Percentiles rank a stretch among this genome's conserved stretches.
Conservation (phyloP, 75 land plant genomes). For the Pinus taeda region DNA sequence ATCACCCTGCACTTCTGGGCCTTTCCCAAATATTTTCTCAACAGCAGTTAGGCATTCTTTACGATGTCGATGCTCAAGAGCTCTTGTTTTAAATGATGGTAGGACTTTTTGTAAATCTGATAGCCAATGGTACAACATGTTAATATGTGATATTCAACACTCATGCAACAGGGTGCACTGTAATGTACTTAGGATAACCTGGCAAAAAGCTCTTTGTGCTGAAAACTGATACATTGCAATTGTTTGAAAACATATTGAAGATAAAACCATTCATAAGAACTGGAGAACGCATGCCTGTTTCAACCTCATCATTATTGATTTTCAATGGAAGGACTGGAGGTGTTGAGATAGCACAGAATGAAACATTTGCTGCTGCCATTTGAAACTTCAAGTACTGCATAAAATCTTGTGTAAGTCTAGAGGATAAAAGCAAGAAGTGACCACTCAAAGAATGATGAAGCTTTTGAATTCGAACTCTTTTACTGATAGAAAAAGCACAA, state of each 20-base stretch:
- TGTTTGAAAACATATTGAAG: neutral
- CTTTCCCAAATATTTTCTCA: constrained; percentile 47
- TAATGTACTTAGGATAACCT: neutral
- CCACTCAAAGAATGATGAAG: neutral
- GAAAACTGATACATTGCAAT: neutral
- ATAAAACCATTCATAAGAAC: constrained; percentile 5
- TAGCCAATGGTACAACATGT: neutral
- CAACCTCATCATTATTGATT: constrained; percentile 1
- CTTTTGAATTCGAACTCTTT: neutral
- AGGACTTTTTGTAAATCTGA: neutral
- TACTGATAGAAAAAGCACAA: neutral
- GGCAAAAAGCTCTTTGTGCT: neutral
- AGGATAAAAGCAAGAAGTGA: neutral
- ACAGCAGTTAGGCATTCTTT: constrained; percentile 64
- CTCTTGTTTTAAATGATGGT: constrained; percentile 21
- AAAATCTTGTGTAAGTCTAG: constrained; percentile 7
- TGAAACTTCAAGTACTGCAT: constrained; percentile 37
- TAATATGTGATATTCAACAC: neutral
- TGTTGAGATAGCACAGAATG: constrained; percentile 35
- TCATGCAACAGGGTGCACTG: neutral
- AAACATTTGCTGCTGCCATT: constrained; percentile 28
- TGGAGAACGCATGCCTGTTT: constrained; percentile 15
- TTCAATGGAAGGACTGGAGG: constrained; percentile 44
- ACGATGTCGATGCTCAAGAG: constrained; percentile 42
- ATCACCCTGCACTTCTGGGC: constrained; percentile 38